Evolutionary conservation across 73 alveolate species (phyloP).

Genomic region (Loxodes magnus): DNA sequence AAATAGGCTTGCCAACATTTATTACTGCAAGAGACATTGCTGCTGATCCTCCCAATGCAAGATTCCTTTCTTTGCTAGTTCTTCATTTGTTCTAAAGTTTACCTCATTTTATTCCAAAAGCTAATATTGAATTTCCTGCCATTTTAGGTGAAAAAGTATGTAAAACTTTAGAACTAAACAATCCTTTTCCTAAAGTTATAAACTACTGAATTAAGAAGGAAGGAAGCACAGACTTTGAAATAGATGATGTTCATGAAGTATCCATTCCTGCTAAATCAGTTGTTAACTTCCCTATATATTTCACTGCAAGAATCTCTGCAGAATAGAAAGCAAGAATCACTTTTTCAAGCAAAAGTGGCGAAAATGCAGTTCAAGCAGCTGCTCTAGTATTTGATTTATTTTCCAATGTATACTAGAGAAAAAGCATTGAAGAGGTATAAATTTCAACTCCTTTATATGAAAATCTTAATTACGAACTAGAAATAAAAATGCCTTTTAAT

Average conservation of each 20-base stretch:
- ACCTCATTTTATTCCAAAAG: conserved; percentile 93
- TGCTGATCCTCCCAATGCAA: conserved; percentile 87
- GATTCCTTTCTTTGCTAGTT: conserved; percentile 78
- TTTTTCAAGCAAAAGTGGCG: conserved; percentile 81
- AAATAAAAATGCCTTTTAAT: conserved; percentile 16
- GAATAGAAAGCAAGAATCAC: conserved; percentile 83
- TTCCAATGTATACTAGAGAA: conserved; percentile 83
- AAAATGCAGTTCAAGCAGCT: conserved; percentile 87
- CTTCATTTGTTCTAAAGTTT: conserved; percentile 79
- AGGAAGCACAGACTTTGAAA: conserved; percentile 79
- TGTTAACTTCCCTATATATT: conserved; percentile 78
- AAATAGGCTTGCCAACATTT: conserved; percentile 66
- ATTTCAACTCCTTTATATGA: conserved; percentile 34
- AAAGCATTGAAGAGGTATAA: conserved; percentile 51
- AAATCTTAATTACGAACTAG: conserved; percentile 13
- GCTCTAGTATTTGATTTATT: conserved; percentile 92
- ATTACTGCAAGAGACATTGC: conserved; percentile 60
- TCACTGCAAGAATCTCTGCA: conserved; percentile 75
- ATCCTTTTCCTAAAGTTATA: conserved; percentile 81
- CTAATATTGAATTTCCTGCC: conserved; percentile 78
- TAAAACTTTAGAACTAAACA: conserved; percentile 68
- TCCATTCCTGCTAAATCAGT: conserved; percentile 76
- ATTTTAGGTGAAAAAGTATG: conserved; percentile 82
- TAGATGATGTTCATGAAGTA: conserved; percentile 64
- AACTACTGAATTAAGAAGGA: conserved; percentile 90